A percentile compares a stretch with the other conserved stretches of the same genome.
Evolutionary conservation across 2,329 filamentous ascomycete genomes (phyloP).

Genomic region (Ascochyta fabae): DNA sequence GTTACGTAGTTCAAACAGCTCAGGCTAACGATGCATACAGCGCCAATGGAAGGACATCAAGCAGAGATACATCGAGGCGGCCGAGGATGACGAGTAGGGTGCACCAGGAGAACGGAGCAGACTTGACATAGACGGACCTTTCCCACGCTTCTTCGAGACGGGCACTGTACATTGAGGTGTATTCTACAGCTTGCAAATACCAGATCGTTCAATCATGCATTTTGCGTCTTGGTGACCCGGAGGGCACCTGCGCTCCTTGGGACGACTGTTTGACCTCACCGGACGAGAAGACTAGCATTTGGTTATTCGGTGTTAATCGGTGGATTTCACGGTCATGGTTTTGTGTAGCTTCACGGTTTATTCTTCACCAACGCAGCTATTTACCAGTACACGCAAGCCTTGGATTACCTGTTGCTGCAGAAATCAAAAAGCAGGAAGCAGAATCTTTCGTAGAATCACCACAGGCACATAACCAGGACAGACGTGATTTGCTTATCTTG

Average conservation of each 20-base stretch:
- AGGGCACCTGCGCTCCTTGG: background rate
- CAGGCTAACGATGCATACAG: constrained; percentile 57
- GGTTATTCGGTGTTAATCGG: no score
- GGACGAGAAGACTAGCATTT: no score
- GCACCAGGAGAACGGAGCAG: constrained; percentile 12
- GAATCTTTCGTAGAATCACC: no score
- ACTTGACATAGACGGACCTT: constrained; percentile 27
- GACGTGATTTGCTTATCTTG: background rate
- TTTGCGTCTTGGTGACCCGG: background rate
- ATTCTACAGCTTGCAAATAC: constrained; percentile 43
- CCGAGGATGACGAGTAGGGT: constrained; percentile 65
- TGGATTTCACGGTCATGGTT: no score
- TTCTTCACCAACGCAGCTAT: no score
- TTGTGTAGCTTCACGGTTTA: no score
- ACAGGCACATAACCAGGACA: background rate
- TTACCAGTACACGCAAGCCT: no score
- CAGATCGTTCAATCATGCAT: constrained; percentile 7
- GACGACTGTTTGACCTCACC: background rate
- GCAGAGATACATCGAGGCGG: constrained; percentile 77
- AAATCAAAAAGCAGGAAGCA: background rate
- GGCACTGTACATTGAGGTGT: constrained; percentile 46
- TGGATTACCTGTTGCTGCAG: no score
- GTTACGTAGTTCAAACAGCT: background rate
- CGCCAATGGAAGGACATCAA: constrained; percentile 99
- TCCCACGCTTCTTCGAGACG: constrained; percentile 23